Conservation (phyloP, 805 yeast genomes). For the Naumovozyma baii region DNA sequence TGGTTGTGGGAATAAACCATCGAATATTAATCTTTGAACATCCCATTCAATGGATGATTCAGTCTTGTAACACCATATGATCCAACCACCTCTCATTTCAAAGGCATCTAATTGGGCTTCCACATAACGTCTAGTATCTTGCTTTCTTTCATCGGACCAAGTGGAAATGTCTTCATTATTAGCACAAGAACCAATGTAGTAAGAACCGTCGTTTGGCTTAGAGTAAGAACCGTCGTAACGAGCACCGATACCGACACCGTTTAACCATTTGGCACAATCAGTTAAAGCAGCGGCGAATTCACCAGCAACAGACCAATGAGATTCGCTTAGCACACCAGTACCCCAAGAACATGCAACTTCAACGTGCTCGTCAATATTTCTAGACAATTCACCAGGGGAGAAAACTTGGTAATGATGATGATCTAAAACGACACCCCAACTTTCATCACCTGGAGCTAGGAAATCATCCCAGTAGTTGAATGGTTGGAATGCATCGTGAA, state of each 20-base stretch:
- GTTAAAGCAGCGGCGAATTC: conserved; percentile 91
- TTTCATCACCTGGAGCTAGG: conserved; percentile 33
- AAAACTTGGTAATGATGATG: conserved; percentile 91
- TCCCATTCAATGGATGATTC: conserved; percentile 84
- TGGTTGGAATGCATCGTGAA: conserved; percentile 76
- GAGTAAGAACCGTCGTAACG: conserved; percentile 58
- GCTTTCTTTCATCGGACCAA: conserved; percentile 53
- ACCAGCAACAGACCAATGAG: conserved; percentile 71
- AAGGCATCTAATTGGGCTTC: conserved; percentile 90
- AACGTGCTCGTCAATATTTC: conserved; percentile 54
- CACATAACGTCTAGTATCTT: conserved; percentile 54
- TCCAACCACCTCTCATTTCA: conserved; percentile 74
- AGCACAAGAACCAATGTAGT: conserved; percentile 52
- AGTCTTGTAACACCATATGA: conserved; percentile 90
- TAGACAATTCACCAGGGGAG: conserved; percentile 48
- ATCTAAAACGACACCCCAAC: conserved; percentile 68
- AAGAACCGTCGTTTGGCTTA: conserved; percentile 20
- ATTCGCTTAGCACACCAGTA: conserved; percentile 36
- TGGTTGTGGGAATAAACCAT: conserved; percentile 75
- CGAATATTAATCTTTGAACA: conserved; percentile 45
- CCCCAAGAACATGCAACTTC: conserved; percentile 45
- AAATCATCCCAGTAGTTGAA: conserved; percentile 54
- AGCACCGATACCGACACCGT: conserved; percentile 78
- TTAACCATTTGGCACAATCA: conserved; percentile 82
- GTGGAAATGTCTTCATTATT: conserved; percentile 35